Base-by-base conservation (phyloP, 2,329 filamentous ascomycete genomes). In the Ophiostoma australiae region DNA sequence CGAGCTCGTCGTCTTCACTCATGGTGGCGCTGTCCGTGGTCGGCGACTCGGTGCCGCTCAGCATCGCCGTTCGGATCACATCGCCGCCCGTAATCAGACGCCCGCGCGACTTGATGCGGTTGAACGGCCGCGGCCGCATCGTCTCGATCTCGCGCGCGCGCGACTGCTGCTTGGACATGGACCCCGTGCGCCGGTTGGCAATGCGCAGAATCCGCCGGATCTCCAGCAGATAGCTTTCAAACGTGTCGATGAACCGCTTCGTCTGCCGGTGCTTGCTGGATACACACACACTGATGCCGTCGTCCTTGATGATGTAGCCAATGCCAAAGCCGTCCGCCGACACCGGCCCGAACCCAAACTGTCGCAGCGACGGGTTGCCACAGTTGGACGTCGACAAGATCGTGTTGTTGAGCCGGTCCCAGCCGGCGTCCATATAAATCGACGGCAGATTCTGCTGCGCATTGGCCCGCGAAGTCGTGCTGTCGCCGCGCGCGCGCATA, bases 311-410 rank as follows among this genome's bases (percentile, higher is more conserved):
- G 77, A 99, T 98, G 82, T 99, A 99, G 2, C 95, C 95, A 71
- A 99, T 97, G 39, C 95, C 95, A 77, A 98, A 98, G 0, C 95
- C 95, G 75, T 97, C 93, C 1, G 90, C 94, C 0, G 92, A 94
- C 0, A 94, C 97, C 1, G 95, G 95, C 0, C 95, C 95, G 78
- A 99, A 99, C 3, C 95, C 95, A 76, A 99, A 99, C 76, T 98
- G 94, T 1, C 95, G 89, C 23, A 99, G 88, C 0, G 91, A 93
- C 0, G 95, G 95, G 80, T 98, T 99, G 72, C 95, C 95, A 80
- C 95, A 99, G 83, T 99, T 99, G n/a, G 94, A 97, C 0, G 95
- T 98, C 7, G 92, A 97, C 55, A 99, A 84, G 74, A 98, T 92
- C 10, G 94, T 98, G 74, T 87, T 96, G 83, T 98, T 98, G 74